Conservation (phyloP, 495 filamentous ascomycete species). For the Hyaloscypha variabilis region DNA sequence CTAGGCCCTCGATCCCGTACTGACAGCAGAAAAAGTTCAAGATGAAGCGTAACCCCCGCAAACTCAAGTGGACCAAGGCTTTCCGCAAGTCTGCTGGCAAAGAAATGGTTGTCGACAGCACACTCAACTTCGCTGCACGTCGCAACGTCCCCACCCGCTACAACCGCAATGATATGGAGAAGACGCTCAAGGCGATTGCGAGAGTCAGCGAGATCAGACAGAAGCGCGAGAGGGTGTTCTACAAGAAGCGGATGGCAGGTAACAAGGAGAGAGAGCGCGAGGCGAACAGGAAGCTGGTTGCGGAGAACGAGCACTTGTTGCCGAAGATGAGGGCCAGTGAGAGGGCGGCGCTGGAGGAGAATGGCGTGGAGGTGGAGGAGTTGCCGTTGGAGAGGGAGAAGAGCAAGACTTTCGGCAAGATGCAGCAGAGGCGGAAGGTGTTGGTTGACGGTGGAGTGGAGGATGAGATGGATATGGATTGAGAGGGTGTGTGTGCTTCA, state of each 20-base stretch:
- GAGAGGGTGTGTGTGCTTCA: slow-evolving; percentile 30
- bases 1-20: background rate
- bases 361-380: slow-evolving; percentile 56
- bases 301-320: slow-evolving; percentile 86
- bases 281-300: slow-evolving; percentile 83
- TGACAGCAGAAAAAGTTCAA: slow-evolving; percentile 62
- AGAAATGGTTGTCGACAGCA: slow-evolving; percentile 94
- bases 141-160: slow-evolving; percentile 95
- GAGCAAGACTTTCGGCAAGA: slow-evolving; percentile 56
- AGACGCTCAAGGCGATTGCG: slow-evolving; percentile 89
- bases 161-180: slow-evolving; percentile 84
- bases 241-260: slow-evolving; percentile 88
- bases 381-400: slow-evolving; percentile 43
- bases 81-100: slow-evolving; percentile 79
- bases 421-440: slow-evolving; percentile 61
- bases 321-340: slow-evolving; percentile 62
- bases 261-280: slow-evolving; percentile 80
- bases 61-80: slow-evolving; percentile 87
- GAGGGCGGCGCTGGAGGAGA: slow-evolving; percentile 51
- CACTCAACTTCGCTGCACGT: slow-evolving; percentile 86
- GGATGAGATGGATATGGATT: slow-evolving; percentile 71
- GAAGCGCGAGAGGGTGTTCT: slow-evolving; percentile 84
- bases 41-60: slow-evolving; percentile 85
- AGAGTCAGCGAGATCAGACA: slow-evolving; percentile 84
- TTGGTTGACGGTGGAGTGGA: slow-evolving; percentile 67